Evolutionary conservation across 495 filamentous ascomycete genomes (phyloP).

Genomic region (Lepidopterella palustris): DNA sequence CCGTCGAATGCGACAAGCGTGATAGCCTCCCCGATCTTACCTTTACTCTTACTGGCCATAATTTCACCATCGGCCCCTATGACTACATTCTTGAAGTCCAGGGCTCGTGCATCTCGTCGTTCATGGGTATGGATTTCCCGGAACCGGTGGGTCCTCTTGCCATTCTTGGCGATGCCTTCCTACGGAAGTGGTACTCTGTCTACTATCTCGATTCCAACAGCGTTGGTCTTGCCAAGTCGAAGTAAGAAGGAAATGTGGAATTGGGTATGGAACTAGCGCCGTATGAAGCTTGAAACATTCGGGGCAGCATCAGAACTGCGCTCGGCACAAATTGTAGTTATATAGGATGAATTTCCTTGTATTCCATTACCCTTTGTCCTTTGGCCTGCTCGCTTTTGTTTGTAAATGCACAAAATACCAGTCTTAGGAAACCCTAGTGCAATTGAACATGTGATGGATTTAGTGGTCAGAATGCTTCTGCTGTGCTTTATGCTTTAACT

Average conservation of each 20-base stretch:
- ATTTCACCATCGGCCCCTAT: conserved; percentile 81
- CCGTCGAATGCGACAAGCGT: conserved; percentile 80
- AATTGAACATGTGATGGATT: not conserved
- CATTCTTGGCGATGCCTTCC: conserved; percentile 96
- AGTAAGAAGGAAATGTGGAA: conserved; percentile 32
- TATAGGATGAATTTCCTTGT: conserved; percentile 9
- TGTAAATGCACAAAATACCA: conserved; percentile 3
- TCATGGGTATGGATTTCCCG: conserved; percentile 98
- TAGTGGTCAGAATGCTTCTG: not conserved
- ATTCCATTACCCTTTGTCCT: not conserved
- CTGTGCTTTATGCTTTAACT: not conserved
- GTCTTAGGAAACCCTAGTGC: not conserved
- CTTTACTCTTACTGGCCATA: conserved; percentile 79
- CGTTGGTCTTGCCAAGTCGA: conserved; percentile 82
- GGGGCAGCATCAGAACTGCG: too few species aligned
- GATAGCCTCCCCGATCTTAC: conserved; percentile 77
- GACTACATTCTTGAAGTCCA: conserved; percentile 97
- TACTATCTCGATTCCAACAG: conserved; percentile 82
- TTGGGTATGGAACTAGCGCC: not conserved
- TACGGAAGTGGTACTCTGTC: conserved; percentile 94
- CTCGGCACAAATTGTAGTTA: conserved; percentile 15
- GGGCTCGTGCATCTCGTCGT: conserved; percentile 91
- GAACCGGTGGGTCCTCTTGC: conserved; percentile 86
- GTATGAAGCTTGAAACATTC: too few species aligned
- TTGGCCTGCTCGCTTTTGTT: conserved; percentile 8